Base-by-base conservation (phyloP, 2,329 filamentous ascomycete genomes). In the Pseudogymnoascus sp. region DNA sequence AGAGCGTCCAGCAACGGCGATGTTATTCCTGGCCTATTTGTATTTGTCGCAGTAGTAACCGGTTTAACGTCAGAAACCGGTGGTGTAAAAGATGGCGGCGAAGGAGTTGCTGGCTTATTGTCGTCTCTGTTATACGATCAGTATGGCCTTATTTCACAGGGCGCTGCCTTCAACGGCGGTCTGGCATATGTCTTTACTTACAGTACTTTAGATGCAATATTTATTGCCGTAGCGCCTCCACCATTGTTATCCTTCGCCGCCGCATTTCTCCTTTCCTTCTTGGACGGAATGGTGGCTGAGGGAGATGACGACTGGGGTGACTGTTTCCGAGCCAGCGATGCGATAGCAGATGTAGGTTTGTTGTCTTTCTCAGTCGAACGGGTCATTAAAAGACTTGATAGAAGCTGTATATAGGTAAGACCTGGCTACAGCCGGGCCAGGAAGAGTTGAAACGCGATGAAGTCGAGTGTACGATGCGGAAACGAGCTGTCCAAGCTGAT, bases 221-320 rank as follows among this genome's bases (percentile, higher is more conserved):
- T 73, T 18, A 69, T 72, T 67, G 73, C 72, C 67, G 72, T 70
- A 47, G 72, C 65, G 29, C 67, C 70, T 26, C 68, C 68, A 36
- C 68, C 69, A 57, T 63, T 63, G 39, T 57, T 64, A 64, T 73
- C 68, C 68, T 71, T 72, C 69, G 70, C 70, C 69, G 69, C 68
- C 70, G 72, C 72, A 73, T 74, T 71, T 69, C 72, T 73, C 64
- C 66, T 71, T 36, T 67, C 66, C 68, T 69, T 72, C 66, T 70
- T 73, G 39, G 70, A 66, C 37, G 69, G 64, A 66, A 68, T 70
- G 59, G 69, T 68, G 37, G 68, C 65, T 66, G 68, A 70, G 66
- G 68, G 64, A 47, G 64, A 64, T 23, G 68, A 60, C 45, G 60
- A 66, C 65, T 69, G 72, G 64, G 66, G 68, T 65, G 63, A 66